Percentiles rank a stretch among this genome's conserved stretches.
phyloP scores from a whole-genome alignment of 768 basidiomycete species.

The Agrocybe praecox region DNA sequence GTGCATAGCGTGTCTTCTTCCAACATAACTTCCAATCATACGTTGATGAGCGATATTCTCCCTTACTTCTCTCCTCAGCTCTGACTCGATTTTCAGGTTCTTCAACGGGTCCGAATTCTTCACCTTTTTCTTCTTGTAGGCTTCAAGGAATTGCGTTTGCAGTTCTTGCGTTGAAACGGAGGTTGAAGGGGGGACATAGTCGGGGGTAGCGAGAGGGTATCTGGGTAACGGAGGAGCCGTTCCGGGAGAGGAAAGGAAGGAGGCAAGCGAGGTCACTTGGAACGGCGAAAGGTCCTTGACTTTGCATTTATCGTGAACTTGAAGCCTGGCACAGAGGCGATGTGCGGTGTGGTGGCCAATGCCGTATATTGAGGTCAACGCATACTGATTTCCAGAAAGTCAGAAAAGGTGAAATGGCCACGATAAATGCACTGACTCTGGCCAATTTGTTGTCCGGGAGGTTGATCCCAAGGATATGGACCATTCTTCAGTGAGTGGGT shows the following conservation, averaged over 20 bases:
- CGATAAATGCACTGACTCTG: conserved; percentile 53
- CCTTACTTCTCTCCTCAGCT: conserved; percentile 77
- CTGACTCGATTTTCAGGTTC: conserved; percentile 84
- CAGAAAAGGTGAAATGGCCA: neutral
- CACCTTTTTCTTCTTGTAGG: conserved; percentile 32
- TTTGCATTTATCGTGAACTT: conserved; percentile 85
- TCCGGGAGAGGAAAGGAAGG: conserved; percentile 89
- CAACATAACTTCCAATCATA: conserved; percentile 93
- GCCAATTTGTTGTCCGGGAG: conserved; percentile 77
- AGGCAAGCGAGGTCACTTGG: conserved; percentile 90
- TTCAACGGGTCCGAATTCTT: conserved; percentile 62
- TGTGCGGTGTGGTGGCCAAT: conserved; percentile 75
- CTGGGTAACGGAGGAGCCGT: conserved; percentile 70
- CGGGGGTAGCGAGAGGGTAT: conserved; percentile 63
- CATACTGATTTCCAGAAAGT: conserved; percentile 56
- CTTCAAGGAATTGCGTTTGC: conserved; percentile 40
- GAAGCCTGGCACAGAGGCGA: conserved; percentile 87
- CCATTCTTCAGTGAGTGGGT: conserved; percentile 46
- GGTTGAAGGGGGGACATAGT: conserved; percentile 52
- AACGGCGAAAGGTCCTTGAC: conserved; percentile 81
- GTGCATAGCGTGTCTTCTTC: conserved; percentile 90
- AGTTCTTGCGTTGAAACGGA: conserved; percentile 40
- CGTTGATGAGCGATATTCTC: conserved; percentile 93
- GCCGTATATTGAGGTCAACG: conserved; percentile 90
- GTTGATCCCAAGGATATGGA: conserved; percentile 86